Conservation (phyloP, 2,329 filamentous ascomycete genomes). For the Talaromyces sp. region DNA sequence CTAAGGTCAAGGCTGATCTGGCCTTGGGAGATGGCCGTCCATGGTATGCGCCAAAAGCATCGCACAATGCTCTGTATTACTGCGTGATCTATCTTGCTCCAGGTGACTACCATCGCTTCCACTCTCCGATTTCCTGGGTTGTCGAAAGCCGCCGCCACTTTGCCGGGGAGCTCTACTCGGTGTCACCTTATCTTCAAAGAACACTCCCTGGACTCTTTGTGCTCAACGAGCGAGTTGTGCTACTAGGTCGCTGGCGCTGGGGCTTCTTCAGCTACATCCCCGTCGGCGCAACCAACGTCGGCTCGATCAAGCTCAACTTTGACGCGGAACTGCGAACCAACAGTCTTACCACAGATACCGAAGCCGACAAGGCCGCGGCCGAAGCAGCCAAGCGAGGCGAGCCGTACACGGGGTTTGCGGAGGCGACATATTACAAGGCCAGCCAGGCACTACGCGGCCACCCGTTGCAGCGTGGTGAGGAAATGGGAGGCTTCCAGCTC, state of each 20-base stretch:
- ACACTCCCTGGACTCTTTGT: slow-evolving; percentile 93
- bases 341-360: slow-evolving; percentile 84
- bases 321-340: slow-evolving; percentile 92
- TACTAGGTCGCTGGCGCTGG: slow-evolving; percentile 91
- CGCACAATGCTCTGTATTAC: slow-evolving; percentile 74
- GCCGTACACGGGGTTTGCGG: slow-evolving; percentile 81
- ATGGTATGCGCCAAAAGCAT: slow-evolving; percentile 64
- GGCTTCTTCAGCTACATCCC: slow-evolving; percentile 96
- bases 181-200: slow-evolving; percentile 89
- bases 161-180: slow-evolving; percentile 89
- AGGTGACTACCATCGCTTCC: slow-evolving; percentile 97
- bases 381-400: slow-evolving; percentile 71
- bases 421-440: slow-evolving; percentile 79
- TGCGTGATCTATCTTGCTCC: slow-evolving; percentile 93
- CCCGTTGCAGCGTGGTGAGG: slow-evolving; percentile 78
- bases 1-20: slow-evolving; percentile 77
- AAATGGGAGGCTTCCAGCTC: slow-evolving; percentile 97
- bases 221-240: slow-evolving; percentile 89
- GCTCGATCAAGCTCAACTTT: slow-evolving; percentile 95
- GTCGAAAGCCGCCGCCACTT: slow-evolving; percentile 94
- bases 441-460: slow-evolving; percentile 76
- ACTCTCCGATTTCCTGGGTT: slow-evolving; percentile 92
- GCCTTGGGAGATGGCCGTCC: slow-evolving; percentile 59
- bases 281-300: slow-evolving; percentile 95
- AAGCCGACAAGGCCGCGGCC: slow-evolving; percentile 78